These are phyloP conservation scores for Pythium aristosporum DNA, from an alignment of 352 stramenopile species.

Conservation along the genomic window DNA sequence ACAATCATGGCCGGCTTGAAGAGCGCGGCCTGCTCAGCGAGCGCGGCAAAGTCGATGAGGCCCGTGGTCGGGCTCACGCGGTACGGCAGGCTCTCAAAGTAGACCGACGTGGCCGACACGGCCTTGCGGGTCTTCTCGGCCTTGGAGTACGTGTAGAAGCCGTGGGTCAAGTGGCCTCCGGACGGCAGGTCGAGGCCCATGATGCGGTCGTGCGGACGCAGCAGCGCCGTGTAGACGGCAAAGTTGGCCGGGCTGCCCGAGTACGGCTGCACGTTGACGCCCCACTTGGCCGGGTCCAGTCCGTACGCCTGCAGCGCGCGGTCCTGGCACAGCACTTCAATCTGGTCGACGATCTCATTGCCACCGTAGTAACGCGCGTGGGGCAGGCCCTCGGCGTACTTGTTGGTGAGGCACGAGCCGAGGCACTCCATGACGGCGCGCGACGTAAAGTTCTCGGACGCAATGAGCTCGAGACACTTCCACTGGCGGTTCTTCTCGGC, in stretches of 20 bases:
- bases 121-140: conserved; percentile 96
- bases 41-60: conserved; percentile 97
- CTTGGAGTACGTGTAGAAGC: conserved; percentile 97
- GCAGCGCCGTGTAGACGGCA: conserved; percentile 97
- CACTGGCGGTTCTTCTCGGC: conserved; percentile 98
- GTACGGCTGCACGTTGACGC: conserved; percentile 98
- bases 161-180: conserved; percentile 98
- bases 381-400: conserved; percentile 98
- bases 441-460: conserved; percentile 99
- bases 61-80: conserved; percentile 93
- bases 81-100: conserved; percentile 99
- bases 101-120: conserved; percentile 99
- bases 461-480: conserved; percentile 98
- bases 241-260: conserved; percentile 98
- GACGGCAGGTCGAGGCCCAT: conserved; percentile 99
- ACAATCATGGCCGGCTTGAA: conserved; percentile 99
- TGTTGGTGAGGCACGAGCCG: conserved; percentile 98
- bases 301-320: conserved; percentile 97
- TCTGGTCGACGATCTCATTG: conserved; percentile 99
- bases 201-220: conserved; percentile 98
- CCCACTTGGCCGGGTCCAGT: conserved; percentile 95
- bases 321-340: conserved; percentile 97
- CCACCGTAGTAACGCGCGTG: conserved; percentile 98
- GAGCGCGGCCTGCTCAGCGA: conserved; percentile 92
- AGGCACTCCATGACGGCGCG: conserved; percentile 98